Base-by-base conservation (phyloP, 2,329 filamentous ascomycete species). In the Apiospora malaysiana region DNA sequence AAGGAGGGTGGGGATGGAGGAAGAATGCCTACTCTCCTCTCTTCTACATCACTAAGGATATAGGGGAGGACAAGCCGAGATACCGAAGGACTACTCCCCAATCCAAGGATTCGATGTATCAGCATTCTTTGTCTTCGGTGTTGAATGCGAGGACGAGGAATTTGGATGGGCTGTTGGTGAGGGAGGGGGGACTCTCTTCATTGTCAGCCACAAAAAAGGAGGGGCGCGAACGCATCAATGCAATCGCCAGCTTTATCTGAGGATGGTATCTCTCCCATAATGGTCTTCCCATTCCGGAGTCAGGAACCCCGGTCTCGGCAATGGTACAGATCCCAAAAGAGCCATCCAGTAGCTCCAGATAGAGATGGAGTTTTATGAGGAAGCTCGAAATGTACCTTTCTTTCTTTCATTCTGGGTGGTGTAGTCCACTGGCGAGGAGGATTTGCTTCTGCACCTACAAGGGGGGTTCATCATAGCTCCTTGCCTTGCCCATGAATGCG, bases 121-220 rank as follows among this genome's bases (percentile, higher is more conserved):
- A n/a, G 32, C 56, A 63, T 63, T 63, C 56, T 63, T 63, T 40
- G 56, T 59, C 18, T 6, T 18, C 4, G 8, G 18, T 40, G 32
- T 56, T 63, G 56, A 32, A 14, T 40, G 32, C 14, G 32, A 21
- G 32, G 9, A 32, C 14, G 49, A 37, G 56, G 56, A 63, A 63
- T 63, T 37, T 18, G 56, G 32, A n/a, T n/a, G 56, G n/a, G 56
- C 21, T 40, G 56, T 63, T 63, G 56, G 56, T 63, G 56, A 40
- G 32, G 18, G 23, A 32, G 40, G 32, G 9, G 56, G 23, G n/a
- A 23, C 7, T 63, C 9, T 32, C 56, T 63, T 40, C 37, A 37
- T n/a, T 63, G 56, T n/a, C 27, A 32, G 56, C 32, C 21, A 32
- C 9, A 21, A 63, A 32, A 63, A 37, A 59, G 27, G 56, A 40